Conservation (phyloP, 352 stramenopile genomes). For the Globisporangium perplexum region DNA sequence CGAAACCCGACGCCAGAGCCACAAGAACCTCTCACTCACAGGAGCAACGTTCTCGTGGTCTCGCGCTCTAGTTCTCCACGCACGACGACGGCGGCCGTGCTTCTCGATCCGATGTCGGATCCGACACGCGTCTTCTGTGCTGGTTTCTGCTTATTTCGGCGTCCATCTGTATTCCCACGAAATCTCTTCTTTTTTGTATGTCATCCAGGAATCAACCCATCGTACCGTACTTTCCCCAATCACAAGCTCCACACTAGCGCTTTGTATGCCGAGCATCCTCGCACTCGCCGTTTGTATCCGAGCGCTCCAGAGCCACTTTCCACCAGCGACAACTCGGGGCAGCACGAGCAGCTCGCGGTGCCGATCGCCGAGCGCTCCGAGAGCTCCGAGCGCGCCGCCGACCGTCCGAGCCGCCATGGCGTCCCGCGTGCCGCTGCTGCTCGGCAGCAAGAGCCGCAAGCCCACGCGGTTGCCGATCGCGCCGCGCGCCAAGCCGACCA, state of each 20-base stretch:
- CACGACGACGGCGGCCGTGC: too few relatives aligned
- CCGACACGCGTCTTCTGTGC: too few relatives aligned
- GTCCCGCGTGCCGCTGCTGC: conserved; percentile 71
- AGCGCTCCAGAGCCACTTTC: not conserved
- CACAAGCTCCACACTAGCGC: not conserved
- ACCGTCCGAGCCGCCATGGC: conserved; percentile 3
- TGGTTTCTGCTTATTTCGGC: too few relatives aligned
- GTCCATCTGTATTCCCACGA: not conserved
- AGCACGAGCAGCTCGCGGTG: not conserved
- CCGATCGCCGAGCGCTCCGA: too few relatives aligned
- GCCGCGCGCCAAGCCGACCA: conserved; percentile 53
- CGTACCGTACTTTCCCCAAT: not conserved
- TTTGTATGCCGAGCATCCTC: not conserved
- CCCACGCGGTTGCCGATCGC: conserved; percentile 61
- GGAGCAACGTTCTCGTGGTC: too few relatives aligned
- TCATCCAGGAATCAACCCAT: not conserved
- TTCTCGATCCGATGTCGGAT: too few relatives aligned
- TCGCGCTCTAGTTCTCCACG: too few relatives aligned
- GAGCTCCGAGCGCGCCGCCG: too few relatives aligned
- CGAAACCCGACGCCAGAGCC: too few relatives aligned
- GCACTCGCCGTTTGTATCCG: not conserved
- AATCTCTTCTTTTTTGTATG: not conserved
- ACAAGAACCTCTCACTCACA: too few relatives aligned
- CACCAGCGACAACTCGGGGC: not conserved
- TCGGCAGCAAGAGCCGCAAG: conserved; percentile 70